Evolutionary conservation across 306 rosid species (phyloP).

Genomic region (Prunus mongolica): DNA sequence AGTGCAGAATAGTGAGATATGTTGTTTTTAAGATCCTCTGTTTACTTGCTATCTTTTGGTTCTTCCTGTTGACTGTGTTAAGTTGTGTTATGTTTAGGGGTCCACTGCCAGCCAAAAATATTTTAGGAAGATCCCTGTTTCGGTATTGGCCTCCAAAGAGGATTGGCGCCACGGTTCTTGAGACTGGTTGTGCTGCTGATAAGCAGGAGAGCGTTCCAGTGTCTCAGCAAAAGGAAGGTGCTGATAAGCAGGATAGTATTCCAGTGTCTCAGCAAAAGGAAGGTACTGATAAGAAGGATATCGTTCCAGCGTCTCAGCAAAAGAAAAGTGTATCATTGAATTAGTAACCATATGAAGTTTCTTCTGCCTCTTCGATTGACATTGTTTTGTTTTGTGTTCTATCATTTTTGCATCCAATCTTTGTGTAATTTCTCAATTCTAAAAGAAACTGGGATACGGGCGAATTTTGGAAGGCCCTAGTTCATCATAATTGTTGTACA

Average conservation of each 20-base stretch:
- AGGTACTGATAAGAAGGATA: slow-evolving; percentile 31
- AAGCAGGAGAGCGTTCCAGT: slow-evolving; percentile 41
- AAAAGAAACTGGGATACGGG: not conserved
- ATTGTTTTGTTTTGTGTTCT: not conserved
- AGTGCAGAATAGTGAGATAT: not conserved
- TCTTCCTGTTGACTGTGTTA: slow-evolving; percentile 3
- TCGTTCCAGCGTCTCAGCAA: slow-evolving; percentile 34
- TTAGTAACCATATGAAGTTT: not conserved
- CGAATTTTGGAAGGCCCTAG: slow-evolving; percentile 13
- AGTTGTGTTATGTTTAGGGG: slow-evolving; percentile 60
- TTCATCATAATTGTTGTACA: slow-evolving; percentile 1
- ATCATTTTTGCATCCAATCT: too few relatives aligned
- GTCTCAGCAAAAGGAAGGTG: slow-evolving; percentile 21
- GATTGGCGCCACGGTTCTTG: slow-evolving; percentile 61
- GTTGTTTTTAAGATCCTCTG: not conserved
- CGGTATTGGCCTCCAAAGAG: slow-evolving; percentile 97
- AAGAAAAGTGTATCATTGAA: slow-evolving; percentile 11
- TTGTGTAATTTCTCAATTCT: not conserved
- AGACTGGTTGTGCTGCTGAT: slow-evolving; percentile 61
- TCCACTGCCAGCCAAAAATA: slow-evolving; percentile 87
- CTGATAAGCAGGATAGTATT: slow-evolving; percentile 27
- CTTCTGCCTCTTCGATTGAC: not conserved
- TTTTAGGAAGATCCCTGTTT: slow-evolving; percentile 83
- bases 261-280: slow-evolving; percentile 33
- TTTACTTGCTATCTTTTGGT: not conserved